Evolutionary conservation across 2,329 filamentous ascomycete genomes (phyloP).

Genomic region (Dryadomyces quercivorus): DNA sequence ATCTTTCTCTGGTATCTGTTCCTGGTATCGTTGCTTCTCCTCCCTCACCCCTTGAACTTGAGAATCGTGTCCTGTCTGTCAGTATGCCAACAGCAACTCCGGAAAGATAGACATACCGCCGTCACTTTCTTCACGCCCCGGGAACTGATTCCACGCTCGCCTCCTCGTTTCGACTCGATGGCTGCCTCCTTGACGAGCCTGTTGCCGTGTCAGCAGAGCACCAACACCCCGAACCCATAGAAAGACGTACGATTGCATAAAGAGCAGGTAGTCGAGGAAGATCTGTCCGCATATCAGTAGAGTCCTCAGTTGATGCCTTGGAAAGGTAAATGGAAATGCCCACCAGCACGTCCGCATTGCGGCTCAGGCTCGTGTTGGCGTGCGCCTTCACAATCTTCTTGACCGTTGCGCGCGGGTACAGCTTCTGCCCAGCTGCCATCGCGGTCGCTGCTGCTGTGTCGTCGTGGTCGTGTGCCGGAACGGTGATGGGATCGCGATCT

Average conservation of each 20-base stretch:
- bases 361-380: constrained; percentile 66
- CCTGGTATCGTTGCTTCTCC: not conserved
- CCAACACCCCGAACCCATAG: not conserved
- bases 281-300: constrained; percentile 39
- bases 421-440: constrained; percentile 56
- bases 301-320: not conserved
- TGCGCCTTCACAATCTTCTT: constrained; percentile 88
- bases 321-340: constrained; percentile 14
- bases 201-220: not conserved
- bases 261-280: constrained; percentile 73
- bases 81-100: not conserved
- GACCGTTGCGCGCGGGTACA: constrained; percentile 73
- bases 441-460: not conserved
- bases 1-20: not conserved
- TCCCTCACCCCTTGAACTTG: constrained; percentile 54
- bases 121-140: constrained; percentile 68
- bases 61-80: constrained; percentile 45
- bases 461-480: not conserved
- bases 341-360: constrained; percentile 78
- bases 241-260: constrained; percentile 50
- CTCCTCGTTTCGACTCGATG: constrained; percentile 61
- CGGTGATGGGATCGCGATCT: not conserved
- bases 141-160: constrained; percentile 62
- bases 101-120: constrained; percentile 38
- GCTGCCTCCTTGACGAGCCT: constrained; percentile 71